Evolutionary conservation across 129 eudicot genomes (phyloP), one percentile per base, ranked within the genome.

Genomic region (Flaveria brownii): DNA sequence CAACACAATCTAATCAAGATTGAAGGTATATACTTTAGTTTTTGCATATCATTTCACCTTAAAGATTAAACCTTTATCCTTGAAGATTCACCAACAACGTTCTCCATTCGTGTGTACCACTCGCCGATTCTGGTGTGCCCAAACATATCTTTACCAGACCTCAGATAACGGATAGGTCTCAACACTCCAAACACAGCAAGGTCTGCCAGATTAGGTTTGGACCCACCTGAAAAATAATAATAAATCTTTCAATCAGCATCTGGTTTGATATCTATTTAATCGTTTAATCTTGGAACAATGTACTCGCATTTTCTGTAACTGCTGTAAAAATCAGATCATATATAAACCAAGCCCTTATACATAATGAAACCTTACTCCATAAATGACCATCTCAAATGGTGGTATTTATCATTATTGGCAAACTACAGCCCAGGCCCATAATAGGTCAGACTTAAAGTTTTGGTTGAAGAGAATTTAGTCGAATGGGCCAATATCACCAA

Each of bases 111-210:
- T 39, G 78, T 52, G 47, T 84, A 84, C 87, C 87, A 84, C 63
- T 84, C 84, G 10, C 84, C 84, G 33, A 84, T 84, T 47, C 87
- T 59, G 16, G 87, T 84, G 79, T 84, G 84, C 66, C 79, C 84
- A 54, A 83, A 81, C 87, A 83, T 83, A 75, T 83, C 87, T 74
- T 83, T 84, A 33, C 87, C 87, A 13, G 87, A 71, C 30, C 72
- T 80, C 66, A 84, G 64, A 80, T 84, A 84, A 10, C 87, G 82
- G 61, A 84, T 84, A 18, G 87, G 87, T 18, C 84, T 80, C 63
- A 84, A 67, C 56, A 84, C 87, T 25, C 87, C 87, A 56, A 75
- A 84, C 0, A 84, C 87, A 22, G 84, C 87, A 76, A 84, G 87
- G 51, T 84, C 87, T 9, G 87, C 87, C 45, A 84, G 49, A 66